Percentiles rank a stretch among this genome's conserved stretches.
phyloP scores from a whole-genome alignment of 768 basidiomycete species.

The Scleroderma bovista region DNA sequence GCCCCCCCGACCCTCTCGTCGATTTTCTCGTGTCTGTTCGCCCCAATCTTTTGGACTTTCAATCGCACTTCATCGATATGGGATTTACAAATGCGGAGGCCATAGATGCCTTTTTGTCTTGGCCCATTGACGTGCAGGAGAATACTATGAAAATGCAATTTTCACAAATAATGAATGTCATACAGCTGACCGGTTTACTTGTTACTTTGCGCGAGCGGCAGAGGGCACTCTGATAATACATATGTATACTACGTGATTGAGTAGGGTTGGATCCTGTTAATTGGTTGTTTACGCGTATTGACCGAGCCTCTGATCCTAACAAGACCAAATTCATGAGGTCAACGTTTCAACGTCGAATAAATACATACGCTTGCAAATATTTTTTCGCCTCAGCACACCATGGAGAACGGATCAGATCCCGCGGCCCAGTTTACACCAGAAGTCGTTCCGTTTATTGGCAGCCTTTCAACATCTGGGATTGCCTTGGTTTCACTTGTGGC shows the following conservation, averaged over 20 bases:
- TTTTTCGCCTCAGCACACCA: neutral
- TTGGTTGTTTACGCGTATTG: conserved; percentile 10
- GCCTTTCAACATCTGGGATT: conserved; percentile 36
- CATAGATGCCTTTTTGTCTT: conserved; percentile 1
- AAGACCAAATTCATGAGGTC: conserved; percentile 14
- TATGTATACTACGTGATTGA: too few relatives aligned
- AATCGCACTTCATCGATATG: conserved; percentile 3
- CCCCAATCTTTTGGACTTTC: neutral
- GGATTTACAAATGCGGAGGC: neutral
- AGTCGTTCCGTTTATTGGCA: conserved; percentile 29
- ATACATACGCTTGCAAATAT: too few relatives aligned
- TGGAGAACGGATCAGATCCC: conserved; percentile 11
- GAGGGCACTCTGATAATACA: neutral
- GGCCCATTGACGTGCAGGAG: conserved; percentile 2
- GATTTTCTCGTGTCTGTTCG: conserved; percentile 4
- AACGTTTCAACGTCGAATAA: too few relatives aligned
- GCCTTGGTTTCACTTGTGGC: conserved; percentile 38
- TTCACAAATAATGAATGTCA: neutral
- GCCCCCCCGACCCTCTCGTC: neutral
- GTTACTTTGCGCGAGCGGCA: conserved; percentile 1
- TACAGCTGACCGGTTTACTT: conserved; percentile 3
- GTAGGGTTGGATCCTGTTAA: too few relatives aligned
- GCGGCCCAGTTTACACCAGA: conserved; percentile 25
- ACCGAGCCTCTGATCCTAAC: conserved; percentile 7
- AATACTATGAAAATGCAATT: neutral